Conservation (phyloP, 2,329 filamentous ascomycete genomes). For the Alternaria solani region DNA sequence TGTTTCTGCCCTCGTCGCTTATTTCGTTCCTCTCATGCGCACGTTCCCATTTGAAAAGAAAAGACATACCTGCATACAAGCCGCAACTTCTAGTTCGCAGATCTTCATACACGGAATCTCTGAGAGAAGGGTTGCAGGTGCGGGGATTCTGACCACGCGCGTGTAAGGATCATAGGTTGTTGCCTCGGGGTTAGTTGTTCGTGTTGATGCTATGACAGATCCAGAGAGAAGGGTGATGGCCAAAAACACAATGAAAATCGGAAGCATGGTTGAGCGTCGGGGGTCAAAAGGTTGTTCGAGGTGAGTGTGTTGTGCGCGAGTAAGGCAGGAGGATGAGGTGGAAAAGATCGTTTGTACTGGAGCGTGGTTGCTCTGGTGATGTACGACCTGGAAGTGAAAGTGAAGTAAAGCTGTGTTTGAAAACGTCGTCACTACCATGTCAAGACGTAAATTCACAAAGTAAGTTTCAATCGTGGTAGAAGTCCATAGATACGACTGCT, state of each 20-base stretch:
- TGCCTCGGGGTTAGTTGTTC: neutral
- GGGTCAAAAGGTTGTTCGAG: too few relatives aligned
- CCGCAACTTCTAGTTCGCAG: neutral
- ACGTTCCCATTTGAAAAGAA: neutral
- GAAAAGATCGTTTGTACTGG: neutral
- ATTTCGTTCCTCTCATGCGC: neutral
- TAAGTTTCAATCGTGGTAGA: neutral
- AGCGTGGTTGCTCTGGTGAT: neutral
- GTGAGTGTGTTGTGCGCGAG: too few relatives aligned
- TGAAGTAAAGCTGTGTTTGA: neutral
- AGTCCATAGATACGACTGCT: neutral
- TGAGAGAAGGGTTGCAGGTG: neutral
- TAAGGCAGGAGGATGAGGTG: neutral
- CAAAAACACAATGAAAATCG: too few relatives aligned
- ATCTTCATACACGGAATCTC: neutral
- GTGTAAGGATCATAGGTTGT: neutral
- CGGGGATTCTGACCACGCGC: neutral
- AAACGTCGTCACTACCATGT: neutral
- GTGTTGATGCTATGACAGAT: neutral
- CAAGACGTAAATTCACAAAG: neutral
- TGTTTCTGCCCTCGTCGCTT: neutral
- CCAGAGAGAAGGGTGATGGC: neutral
- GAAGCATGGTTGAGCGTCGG: too few relatives aligned
- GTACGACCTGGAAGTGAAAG: neutral
- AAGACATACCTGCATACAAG: neutral